Conservation (phyloP, 768 basidiomycete genomes). For the Omphalotus guepiniiformis region DNA sequence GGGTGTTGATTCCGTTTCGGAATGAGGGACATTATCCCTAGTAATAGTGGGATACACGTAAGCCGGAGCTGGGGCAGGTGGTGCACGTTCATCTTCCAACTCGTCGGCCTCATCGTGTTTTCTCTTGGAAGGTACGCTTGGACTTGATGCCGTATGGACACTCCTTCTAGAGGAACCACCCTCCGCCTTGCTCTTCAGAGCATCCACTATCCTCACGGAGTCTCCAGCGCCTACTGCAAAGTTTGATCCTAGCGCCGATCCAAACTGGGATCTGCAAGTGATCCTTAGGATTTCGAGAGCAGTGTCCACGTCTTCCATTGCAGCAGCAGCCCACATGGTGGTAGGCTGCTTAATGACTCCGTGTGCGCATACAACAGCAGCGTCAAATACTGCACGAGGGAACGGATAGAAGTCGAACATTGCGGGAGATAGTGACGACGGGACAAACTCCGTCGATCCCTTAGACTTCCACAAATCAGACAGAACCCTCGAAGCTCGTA, state of each 20-base stretch:
- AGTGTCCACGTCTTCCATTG: slow-evolving; percentile 40
- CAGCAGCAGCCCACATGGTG: slow-evolving; percentile 42
- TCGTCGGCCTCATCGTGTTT: slow-evolving; percentile 37
- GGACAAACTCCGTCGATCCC: neutral
- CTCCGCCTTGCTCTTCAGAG: slow-evolving; percentile 1
- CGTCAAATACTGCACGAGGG: slow-evolving; percentile 59
- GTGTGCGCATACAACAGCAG: slow-evolving; percentile 61
- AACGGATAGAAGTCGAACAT: slow-evolving; percentile 57
- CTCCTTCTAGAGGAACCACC: slow-evolving; percentile 1
- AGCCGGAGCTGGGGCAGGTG: neutral
- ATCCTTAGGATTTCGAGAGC: slow-evolving; percentile 42
- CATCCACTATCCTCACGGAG: slow-evolving; percentile 24
- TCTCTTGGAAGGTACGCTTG: slow-evolving; percentile 28
- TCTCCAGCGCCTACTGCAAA: slow-evolving; percentile 23
- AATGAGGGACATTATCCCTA: neutral
- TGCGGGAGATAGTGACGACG: slow-evolving; percentile 29
- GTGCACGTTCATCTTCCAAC: neutral
- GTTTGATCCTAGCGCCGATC: slow-evolving; percentile 27
- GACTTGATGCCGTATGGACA: slow-evolving; percentile 9
- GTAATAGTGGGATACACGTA: slow-evolving; percentile 8
- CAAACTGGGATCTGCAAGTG: slow-evolving; percentile 16
- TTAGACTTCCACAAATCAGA: slow-evolving; percentile 34
- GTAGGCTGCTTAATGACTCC: slow-evolving; percentile 51
- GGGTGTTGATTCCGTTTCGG: neutral
- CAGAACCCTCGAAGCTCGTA: slow-evolving; percentile 45